Base-by-base conservation (phyloP, 257 asterid genomes). In the Solanum gandarillasii region DNA sequence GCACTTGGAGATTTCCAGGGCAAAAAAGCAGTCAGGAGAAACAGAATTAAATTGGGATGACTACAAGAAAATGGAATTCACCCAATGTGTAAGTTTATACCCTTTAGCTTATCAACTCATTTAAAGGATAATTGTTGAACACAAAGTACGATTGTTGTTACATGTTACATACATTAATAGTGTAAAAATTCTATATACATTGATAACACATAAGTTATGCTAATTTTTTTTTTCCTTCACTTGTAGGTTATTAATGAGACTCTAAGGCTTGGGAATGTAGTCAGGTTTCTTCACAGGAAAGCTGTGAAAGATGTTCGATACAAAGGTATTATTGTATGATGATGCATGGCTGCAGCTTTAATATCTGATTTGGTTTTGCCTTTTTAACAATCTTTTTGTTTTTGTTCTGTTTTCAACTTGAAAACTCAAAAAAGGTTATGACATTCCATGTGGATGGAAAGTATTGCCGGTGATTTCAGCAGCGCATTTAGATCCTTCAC, bases 401-500 rank as follows among this genome's bases (percentile, higher is more conserved):
- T 9, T 73, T 25, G 46, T 11, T 73, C 6, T 39, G 29, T 65
- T 65, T 79, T 79, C 84, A 79, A 79, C 84, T 79, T 79, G 68
- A 48, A 81, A 81, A 46, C 67, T 11, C 41, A 16, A 41, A 90
- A 94, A 90, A 94, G 99, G 97, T 48, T 95, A 95, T 94, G 98
- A 96, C 95, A 96, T 96, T 96, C 99, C 99, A 95, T 88, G 98
- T 93, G 99, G 99, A n/a, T 96, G 99, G 99, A 96, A 96, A 94
- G 98, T 96, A 89, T 87, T 96, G 88, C 99, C 99, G 89, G 99
- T 96, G 90, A 95, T 96, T 62, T 92, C 98, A 90, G 98, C 99
- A 85, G 98, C 95, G 93, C 99, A 96, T 96, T 94, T 96, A 90
- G 99, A 96, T 95, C 94, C 92, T 73, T 87, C 95, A 84, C 96